Evolutionary conservation across 2,329 filamentous ascomycete genomes (phyloP), one percentile per base, ranked within the genome.

Genomic region (Macrophomina phaseolina): DNA sequence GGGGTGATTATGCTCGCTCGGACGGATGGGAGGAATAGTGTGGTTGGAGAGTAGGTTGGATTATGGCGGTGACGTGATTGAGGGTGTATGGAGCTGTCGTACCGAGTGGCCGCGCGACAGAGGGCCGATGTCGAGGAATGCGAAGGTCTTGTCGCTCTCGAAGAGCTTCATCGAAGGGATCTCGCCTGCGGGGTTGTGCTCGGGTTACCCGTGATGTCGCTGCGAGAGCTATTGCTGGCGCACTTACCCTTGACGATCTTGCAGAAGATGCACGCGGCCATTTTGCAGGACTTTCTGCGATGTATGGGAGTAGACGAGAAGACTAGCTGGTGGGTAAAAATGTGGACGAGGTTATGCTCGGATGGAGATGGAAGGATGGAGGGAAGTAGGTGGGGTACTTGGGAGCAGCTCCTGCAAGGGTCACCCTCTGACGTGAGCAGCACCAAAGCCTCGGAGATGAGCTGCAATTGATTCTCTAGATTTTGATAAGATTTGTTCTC

Each of bases 91-190:
- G 32, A 34, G 7, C 40, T 2, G 36, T 16, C 89, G 74, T 85
- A 97, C 94, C 71, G 94, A 92, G 76, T 99, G 95, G 66, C 95
- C 95, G 76, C 87, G 87, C 79, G 90, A 93, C 28, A 98, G 83
- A 4, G 95, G 95, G 71, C 93, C 90, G 81, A 99, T 97, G 79
- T 99, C 95, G 71, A 99, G 90, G 80, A 99, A 99, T 9, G 95
- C 95, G 69, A 97, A 85, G 53, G 94, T 92, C 83, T 94, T 97
- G 45, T 97, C 91, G 74, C 88, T 95, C 82, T 99, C 95, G 77
- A 92, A 94, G 81, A 99, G 89, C 87, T 97, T 99, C 85, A 98
- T 90, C 73, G 89, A 94, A 58, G 95, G 95, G 79, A 99, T 97
- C 69, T 98, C 94, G 71, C 94, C 94, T 97, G 73, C 68, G 38